Evolutionary conservation across 2,329 filamentous ascomycete genomes (phyloP).

Genomic region (Cladosporium sp.): DNA sequence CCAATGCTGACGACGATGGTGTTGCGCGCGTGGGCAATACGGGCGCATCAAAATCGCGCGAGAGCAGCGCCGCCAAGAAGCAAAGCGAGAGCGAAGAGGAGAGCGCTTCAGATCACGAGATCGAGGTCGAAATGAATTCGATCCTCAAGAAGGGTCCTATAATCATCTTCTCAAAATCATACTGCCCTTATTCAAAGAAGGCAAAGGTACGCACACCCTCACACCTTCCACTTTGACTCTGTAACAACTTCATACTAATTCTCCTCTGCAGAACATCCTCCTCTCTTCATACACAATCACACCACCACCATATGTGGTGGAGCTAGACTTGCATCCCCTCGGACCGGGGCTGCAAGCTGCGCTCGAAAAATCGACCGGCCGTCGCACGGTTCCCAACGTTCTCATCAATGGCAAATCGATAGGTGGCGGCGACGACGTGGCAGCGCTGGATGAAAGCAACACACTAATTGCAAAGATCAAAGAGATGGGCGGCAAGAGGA

Average conservation of each 20-base stretch:
- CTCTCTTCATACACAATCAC: slow-evolving; percentile 79
- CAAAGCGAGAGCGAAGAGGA: slow-evolving; percentile 37
- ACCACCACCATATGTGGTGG: slow-evolving; percentile 80
- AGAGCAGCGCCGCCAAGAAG: slow-evolving; percentile 28
- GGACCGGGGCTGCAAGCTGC: slow-evolving; percentile 67
- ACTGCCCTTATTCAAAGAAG: slow-evolving; percentile 79
- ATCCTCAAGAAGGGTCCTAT: slow-evolving; percentile 85
- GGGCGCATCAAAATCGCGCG: slow-evolving; percentile 29
- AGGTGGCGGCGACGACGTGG: slow-evolving; percentile 83
- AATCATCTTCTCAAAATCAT: slow-evolving; percentile 93
- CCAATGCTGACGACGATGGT: slow-evolving; percentile 35
- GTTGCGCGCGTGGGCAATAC: slow-evolving; percentile 44
- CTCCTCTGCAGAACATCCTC: slow-evolving; percentile 54
- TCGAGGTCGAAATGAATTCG: slow-evolving; percentile 66
- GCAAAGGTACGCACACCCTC: slow-evolving; percentile 57
- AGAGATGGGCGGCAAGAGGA: slow-evolving; percentile 66
- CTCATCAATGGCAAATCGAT: slow-evolving; percentile 84
- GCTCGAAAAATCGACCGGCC: slow-evolving; percentile 69
- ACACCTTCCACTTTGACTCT: background rate
- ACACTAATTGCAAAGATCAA: slow-evolving; percentile 68
- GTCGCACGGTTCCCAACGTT: slow-evolving; percentile 86
- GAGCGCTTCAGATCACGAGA: slow-evolving; percentile 58
- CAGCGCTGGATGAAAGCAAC: slow-evolving; percentile 58
- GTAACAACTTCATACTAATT: slow-evolving; percentile 4
- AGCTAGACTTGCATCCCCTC: slow-evolving; percentile 77